Percentiles rank a stretch among this genome's conserved stretches.
These are phyloP conservation scores for Aspergillus chevalieri DNA, from an alignment of 2,329 filamentous ascomycete genomes.

Conservation along the genomic window DNA sequence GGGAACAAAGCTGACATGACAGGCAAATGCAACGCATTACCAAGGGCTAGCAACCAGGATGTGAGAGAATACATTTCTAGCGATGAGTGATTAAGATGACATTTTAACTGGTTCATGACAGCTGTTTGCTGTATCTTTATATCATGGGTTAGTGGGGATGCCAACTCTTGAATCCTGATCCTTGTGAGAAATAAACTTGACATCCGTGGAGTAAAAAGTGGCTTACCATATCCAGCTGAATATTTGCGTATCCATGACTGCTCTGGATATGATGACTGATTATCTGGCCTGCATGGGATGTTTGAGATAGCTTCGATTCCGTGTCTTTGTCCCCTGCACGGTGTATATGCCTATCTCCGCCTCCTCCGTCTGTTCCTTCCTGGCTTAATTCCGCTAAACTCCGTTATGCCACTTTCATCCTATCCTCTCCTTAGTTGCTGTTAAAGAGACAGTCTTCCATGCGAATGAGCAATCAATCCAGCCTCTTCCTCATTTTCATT, in stretches of 20 bases:
- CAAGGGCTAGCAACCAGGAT: not conserved
- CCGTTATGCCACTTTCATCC: not conserved
- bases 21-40: not conserved
- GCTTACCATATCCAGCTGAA: not conserved
- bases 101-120: not conserved
- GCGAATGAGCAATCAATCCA: not conserved
- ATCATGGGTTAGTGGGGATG: not conserved
- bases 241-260: not conserved
- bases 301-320: not conserved
- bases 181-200: not conserved
- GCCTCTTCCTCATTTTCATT: not conserved
- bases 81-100: not conserved
- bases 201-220: not conserved
- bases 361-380: not conserved
- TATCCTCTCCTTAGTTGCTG: not conserved
- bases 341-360: not conserved
- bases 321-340: not conserved
- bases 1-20: not conserved
- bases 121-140: not conserved
- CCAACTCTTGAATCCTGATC: not conserved
- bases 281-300: not conserved
- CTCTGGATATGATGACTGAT: not conserved
- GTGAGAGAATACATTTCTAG: not conserved
- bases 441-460: not conserved
- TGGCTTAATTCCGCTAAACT: not conserved